Base-by-base conservation (phyloP, 371 early-diverging fungal species). In the Mycotypha africana region DNA sequence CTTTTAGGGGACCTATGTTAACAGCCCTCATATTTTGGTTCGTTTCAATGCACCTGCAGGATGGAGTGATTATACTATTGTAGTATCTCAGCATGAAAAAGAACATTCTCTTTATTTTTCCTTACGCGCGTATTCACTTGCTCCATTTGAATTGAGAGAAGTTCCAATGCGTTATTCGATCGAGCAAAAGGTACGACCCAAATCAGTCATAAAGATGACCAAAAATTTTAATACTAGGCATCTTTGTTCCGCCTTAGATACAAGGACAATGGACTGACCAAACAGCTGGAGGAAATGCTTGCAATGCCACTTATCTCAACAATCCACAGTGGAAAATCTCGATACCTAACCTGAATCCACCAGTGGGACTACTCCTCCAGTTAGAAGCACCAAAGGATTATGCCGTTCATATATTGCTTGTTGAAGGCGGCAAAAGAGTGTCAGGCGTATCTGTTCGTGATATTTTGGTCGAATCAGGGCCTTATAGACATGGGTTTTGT, bases 221-320 rank as follows among this genome's bases (percentile, higher is more conserved):
- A n/a, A n/a, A n/a, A n/a, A n/a, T n/a, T n/a, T n/a, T n/a, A n/a
- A n/a, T n/a, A n/a, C n/a, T n/a, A n/a, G n/a, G n/a, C n/a, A n/a
- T n/a, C 11, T 28, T 28, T 28, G 5, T 28, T 28, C 11, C 11
- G 28, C 28, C 11, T 28, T 28, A 81, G 72, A 65, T 85, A 15
- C 48, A 65, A 34, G 78, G 80, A 1, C 67, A 71, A 53, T 92
- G 92, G 92, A 85, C 82, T 19, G 76, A 76, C 34, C 82, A 78
- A 21, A 84, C 86, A n/a, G 86, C 88, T 15, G 92, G 92, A 20
- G 92, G 92, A 3, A 86, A 85, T 50, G 70, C 84, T 21, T 75
- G 74, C 19, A 74, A 82, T 42, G 67, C 85, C 2, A 72, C 83
- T 3, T 91, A 81, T 53, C 49, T 84, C 28, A 79, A 83, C 56